Base-by-base conservation (phyloP, 2,329 filamentous ascomycete species). In the Pseudogymnoascus sp. region DNA sequence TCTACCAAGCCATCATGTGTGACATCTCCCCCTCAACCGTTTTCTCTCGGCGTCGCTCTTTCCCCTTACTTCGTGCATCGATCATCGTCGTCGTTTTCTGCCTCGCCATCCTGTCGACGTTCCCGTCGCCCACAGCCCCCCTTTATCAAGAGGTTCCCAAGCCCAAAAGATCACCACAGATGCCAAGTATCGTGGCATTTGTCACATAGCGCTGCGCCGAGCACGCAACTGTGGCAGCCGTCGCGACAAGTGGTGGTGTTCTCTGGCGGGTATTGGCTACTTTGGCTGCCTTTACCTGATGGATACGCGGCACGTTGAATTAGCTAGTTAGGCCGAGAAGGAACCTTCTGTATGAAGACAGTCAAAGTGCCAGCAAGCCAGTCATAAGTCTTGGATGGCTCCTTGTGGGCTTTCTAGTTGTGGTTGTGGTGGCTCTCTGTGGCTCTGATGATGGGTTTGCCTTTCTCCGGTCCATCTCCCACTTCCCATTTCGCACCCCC, bases 181-280 rank as follows among this genome's bases (percentile, higher is more conserved):
- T 51, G 45, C 45, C 45, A 51, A 51, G 45, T 29, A 51, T 51
- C 23, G 45, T 51, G 45, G 45, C 45, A 51, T 51, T 85, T 69
- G 83, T 86, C 63, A 83, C 86, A 76, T 83, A 80, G 60, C 83
- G 83, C 69, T 86, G 86, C 70, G 82, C 83, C 70, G 83, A 86
- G 74, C 86, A 86, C 71, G 79, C 83, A 45, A 86, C 83, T 40
- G 83, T 85, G 79, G 86, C 83, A 29, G 23, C 14, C 14, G 45
- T 51, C 6, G 45, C 23, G 23, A 51, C 45, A 51, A 51, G 45
- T 51, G 45, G 23, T 51, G 23, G 23, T 51, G 45, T 51, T 51
- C 45, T 29, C 45, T 12, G 3, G 23, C 45, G 45, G 45, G 45
- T 51, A 51, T 12, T 51, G 45, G 45, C 23, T 51, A 51, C 45